phyloP scores from a whole-genome alignment of 371 early-diverging fungal species.

The Actinomortierella wolfii region DNA sequence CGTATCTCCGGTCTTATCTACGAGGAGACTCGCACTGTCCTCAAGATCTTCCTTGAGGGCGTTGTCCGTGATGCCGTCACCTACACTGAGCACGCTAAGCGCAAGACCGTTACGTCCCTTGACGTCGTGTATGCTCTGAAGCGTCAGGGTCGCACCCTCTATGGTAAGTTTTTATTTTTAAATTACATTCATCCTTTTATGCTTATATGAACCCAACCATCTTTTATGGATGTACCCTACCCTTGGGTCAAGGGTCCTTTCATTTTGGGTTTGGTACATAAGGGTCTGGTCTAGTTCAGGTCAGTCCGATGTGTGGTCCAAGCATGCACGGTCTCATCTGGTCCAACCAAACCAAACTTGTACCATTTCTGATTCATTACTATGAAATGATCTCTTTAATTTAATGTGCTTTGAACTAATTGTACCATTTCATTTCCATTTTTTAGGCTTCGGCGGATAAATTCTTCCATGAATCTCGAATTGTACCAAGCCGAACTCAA shows the following conservation, averaged over 20 bases:
- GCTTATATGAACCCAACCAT: too few relatives aligned
- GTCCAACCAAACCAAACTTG: neutral
- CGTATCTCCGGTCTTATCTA: constrained; percentile 99
- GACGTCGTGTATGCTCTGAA: constrained; percentile 98
- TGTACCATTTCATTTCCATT: neutral
- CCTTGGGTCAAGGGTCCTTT: too few relatives aligned
- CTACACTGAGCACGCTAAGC: constrained; percentile 99
- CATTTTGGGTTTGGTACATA: too few relatives aligned
- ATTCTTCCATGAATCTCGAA: too few relatives aligned
- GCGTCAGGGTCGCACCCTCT: constrained; percentile 97
- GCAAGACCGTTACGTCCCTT: constrained; percentile 75
- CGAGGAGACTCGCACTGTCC: constrained; percentile 97
- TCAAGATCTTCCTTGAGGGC: constrained; percentile 97
- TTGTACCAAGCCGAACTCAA: neutral
- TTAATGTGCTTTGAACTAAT: too few relatives aligned
- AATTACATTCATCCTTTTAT: too few relatives aligned
- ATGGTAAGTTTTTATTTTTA: constrained; percentile 18
- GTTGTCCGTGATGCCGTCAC: constrained; percentile 98
- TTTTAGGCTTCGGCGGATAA: constrained; percentile 11
- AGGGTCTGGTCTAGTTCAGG: too few relatives aligned
- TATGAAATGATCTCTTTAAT: too few relatives aligned
- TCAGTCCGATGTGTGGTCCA: too few relatives aligned
- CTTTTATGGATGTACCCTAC: too few relatives aligned
- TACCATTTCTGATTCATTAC: too few relatives aligned
- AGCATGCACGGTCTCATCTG: neutral